Evolutionary conservation across 352 stramenopile species (phyloP), one percentile per base, ranked within the genome.

Genomic region (Phytophthora pisi): DNA sequence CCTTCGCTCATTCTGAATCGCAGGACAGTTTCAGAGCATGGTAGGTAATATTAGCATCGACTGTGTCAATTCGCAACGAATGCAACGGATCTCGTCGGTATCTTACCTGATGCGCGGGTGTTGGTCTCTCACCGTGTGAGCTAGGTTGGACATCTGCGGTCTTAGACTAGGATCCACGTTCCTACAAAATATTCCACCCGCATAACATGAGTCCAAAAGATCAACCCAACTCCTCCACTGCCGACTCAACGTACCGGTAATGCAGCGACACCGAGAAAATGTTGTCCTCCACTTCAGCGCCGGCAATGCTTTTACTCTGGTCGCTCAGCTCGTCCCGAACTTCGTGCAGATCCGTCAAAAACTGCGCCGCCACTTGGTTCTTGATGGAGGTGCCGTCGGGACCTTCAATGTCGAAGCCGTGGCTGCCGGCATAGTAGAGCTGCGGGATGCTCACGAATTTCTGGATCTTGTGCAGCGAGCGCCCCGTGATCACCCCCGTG

Each of bases 361-460:
- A 93, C 40, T 92, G 81, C n/a, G 78, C 74, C 2, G 87, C 87
- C 16, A 95, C 85, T 68, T 92, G 83, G 75, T 95, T 95, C 68
- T 94, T 93, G 50, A 96, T 93, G 15, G 71, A 56, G 20, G 84
- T 95, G 31, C 78, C 85, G 47, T 92, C 77, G 7, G 86, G 89
- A 3, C 88, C 90, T 38, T 85, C 74, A 61, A 97, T 97, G 65
- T 97, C 90, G 59, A 97, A 97, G 11, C 91, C 91, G 57, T 97
- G 91, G 51, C 88, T 96, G 46, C 91, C 91, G 2, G 91, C 91
- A 56, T 97, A 97, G 61, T 96, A 96, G 40, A 97, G 65, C 55
- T 95, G 81, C 18, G 86, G 88, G 55, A 97, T 93, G 64, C 75
- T 74, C 24, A 97, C 90, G 57, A 97, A 97, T 54, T 91, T 84